Base-by-base conservation (phyloP, 2,329 filamentous ascomycete genomes). In the Camptophora hylomeconis region DNA sequence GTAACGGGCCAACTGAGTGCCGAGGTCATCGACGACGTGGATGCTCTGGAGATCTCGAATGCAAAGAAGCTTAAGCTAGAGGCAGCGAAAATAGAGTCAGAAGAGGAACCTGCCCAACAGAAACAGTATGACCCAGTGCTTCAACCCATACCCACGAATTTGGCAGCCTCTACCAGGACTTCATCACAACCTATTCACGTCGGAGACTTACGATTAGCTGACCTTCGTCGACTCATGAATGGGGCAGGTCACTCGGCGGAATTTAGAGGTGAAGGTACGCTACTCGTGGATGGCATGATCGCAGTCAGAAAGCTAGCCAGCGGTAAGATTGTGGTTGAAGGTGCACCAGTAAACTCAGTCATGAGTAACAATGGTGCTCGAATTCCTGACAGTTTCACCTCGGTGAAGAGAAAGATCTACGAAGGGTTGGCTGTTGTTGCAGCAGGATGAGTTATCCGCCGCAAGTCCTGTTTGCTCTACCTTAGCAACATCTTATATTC, bases 351-450 rank as follows among this genome's bases (percentile, higher is more conserved):
- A 33, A 60, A 62, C 17, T 2, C 51, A 53, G 11, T 54, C 52
- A 4, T 54, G 54, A 27, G 46, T 28, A 56, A 63, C 33, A 60
- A 61, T 17, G 57, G 65, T 28, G 72, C 72, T 33, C n/a, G n/a
- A n/a, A n/a, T n/a, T n/a, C n/a, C n/a, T n/a, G 65, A 64, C 21
- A 84, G 80, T 19, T 92, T 94, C 49, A 81, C 83, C 48, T 80
- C 80, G 29, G 87, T 95, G 7, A 82, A 82, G 58, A 75, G 66
- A 56, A 84, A 81, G 55, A 92, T 98, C 40, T 98, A 98, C 52
- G 82, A 92, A 43, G 86, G 83, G 6, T 57, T 98, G 50, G 89
- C 89, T 18, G 82, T 95, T 35, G 86, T 98, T 41, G 78, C 79
- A 10, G 81, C 80, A 24, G 69, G 67, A 26, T 81, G 52, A 54